These are phyloP conservation scores for Xylaria sp. DNA, from an alignment of 2,329 filamentous ascomycete genomes.

Conservation along the genomic window DNA sequence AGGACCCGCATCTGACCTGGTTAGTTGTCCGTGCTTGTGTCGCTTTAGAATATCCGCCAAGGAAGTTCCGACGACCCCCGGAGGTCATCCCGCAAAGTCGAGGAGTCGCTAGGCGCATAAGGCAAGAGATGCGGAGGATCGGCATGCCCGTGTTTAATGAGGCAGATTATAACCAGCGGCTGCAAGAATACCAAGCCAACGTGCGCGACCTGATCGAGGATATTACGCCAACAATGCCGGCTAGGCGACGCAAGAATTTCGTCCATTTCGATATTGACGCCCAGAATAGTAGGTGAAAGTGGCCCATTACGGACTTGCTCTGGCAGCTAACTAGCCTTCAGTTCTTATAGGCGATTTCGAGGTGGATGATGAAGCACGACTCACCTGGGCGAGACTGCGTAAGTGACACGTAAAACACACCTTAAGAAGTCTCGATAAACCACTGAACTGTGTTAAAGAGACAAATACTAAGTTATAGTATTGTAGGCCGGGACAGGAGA, in stretches of 20 bases:
- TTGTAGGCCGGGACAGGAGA: too few relatives aligned
- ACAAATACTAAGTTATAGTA: too few relatives aligned
- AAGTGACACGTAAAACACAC: not conserved
- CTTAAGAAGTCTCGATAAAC: not conserved
- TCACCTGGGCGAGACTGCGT: not conserved
- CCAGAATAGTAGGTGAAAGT: conserved; percentile 22
- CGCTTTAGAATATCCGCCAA: conserved; percentile 29
- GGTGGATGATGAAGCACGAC: not conserved
- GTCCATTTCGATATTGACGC: conserved; percentile 32
- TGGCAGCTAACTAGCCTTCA: conserved; percentile 6
- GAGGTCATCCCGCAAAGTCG: not conserved
- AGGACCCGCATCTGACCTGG: not conserved
- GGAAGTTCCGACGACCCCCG: conserved; percentile 19
- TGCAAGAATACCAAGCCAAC: not conserved
- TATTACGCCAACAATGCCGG: conserved; percentile 5
- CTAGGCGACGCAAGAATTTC: conserved; percentile 18
- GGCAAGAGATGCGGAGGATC: conserved; percentile 1
- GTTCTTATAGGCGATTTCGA: conserved; percentile 26
- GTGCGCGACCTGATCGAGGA: conserved; percentile 22
- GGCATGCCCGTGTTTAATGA: not conserved
- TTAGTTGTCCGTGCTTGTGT: conserved; percentile 27
- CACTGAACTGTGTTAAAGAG: too few relatives aligned
- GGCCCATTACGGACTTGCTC: not conserved
- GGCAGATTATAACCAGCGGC: not conserved
- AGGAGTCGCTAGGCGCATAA: conserved; percentile 1